These are phyloP conservation scores for Podospora tetraspora DNA, from an alignment of 495 filamentous ascomycete species.

Conservation along the genomic window DNA sequence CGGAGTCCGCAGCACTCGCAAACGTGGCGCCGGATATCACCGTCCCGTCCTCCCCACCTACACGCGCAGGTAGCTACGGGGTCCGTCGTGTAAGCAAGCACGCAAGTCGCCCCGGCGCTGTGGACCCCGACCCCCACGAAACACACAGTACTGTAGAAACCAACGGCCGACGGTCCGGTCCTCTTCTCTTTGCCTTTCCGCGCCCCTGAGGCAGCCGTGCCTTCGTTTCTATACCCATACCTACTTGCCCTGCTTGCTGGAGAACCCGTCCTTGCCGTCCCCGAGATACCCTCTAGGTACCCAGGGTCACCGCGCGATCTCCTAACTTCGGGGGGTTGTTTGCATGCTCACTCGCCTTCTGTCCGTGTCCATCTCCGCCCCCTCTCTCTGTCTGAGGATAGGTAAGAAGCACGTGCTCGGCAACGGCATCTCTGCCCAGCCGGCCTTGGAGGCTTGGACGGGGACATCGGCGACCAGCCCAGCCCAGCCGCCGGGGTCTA, in stretches of 20 bases:
- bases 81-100: neutral
- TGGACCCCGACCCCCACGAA: neutral
- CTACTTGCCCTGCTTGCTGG: neutral
- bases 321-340: neutral
- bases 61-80: neutral
- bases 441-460: neutral
- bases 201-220: neutral
- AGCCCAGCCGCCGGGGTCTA: neutral
- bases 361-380: too few species aligned
- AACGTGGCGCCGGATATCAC: neutral
- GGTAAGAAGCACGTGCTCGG: neutral
- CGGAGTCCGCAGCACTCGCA: neutral
- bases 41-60: neutral
- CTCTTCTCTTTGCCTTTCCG: too few species aligned
- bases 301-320: neutral
- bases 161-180: neutral
- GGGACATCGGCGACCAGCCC: neutral
- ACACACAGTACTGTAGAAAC: neutral
- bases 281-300: neutral
- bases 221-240: neutral
- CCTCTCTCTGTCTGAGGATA: neutral
- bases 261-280: neutral
- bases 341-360: neutral
- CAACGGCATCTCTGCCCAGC: neutral
- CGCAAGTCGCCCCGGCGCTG: neutral